These are phyloP conservation scores for Perilla frutescens DNA, from an alignment of 257 asterid genomes.

Conservation along the genomic window DNA sequence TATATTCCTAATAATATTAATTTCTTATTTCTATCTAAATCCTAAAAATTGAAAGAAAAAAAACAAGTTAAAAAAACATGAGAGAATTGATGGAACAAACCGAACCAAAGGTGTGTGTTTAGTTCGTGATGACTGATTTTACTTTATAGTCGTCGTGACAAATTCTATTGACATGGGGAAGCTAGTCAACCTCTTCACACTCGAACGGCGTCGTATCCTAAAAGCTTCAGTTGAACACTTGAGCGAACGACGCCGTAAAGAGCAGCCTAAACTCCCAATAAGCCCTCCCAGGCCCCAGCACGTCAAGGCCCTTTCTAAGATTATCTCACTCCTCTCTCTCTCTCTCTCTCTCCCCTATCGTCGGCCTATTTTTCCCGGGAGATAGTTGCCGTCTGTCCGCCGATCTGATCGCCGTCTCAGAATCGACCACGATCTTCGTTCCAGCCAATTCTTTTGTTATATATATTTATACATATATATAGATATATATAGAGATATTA, in stretches of 20 bases:
- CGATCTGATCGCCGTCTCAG: constrained; percentile 23
- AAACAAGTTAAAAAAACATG: too few species aligned
- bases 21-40: too few species aligned
- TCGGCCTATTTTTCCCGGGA: constrained; percentile 33
- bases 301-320: not conserved
- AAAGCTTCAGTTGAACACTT: constrained; percentile 32
- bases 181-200: constrained; percentile 10
- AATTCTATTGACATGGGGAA: constrained; percentile 1
- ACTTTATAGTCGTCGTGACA: not conserved
- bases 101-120: too few species aligned
- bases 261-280: not conserved
- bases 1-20: too few species aligned
- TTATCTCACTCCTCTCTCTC: not conserved
- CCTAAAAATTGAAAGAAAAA: too few species aligned
- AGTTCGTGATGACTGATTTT: too few species aligned
- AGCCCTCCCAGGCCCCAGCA: not conserved
- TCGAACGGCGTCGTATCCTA: constrained; percentile 27
- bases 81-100: too few species aligned
- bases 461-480: too few species aligned
- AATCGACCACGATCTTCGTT: constrained; percentile 8
- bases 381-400: constrained; percentile 1
- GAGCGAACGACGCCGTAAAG: constrained; percentile 50
- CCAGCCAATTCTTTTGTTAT: not conserved
- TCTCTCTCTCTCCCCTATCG: constrained; percentile 20
- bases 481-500: constrained; percentile 1